Percentiles rank a stretch among this genome's conserved stretches.
Evolutionary conservation across 2,329 filamentous ascomycete genomes (phyloP).

Genomic region (Pestalotiopsis sp.): DNA sequence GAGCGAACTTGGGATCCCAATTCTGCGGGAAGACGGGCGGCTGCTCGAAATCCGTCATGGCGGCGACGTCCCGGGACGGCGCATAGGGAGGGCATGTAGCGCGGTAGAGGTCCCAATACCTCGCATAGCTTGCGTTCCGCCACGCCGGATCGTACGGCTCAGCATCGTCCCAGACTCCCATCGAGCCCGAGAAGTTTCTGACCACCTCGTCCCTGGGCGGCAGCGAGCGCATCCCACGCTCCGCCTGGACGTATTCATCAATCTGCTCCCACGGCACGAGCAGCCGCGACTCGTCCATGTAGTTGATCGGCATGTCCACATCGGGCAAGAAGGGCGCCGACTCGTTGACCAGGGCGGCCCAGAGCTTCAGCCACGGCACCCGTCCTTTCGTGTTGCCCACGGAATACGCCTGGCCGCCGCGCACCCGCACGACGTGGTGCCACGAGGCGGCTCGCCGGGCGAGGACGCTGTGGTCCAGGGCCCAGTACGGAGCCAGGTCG

Average conservation of each 20-base stretch:
- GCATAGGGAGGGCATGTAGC: slow-evolving; percentile 53
- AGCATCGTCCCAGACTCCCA: slow-evolving; percentile 20
- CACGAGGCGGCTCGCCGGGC: slow-evolving; percentile 43
- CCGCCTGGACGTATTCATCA: slow-evolving; percentile 43
- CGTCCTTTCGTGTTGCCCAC: slow-evolving; percentile 42
- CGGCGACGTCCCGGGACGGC: slow-evolving; percentile 22
- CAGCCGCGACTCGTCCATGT: slow-evolving; percentile 53
- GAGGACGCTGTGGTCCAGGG: slow-evolving; percentile 45
- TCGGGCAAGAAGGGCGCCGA: slow-evolving; percentile 55
- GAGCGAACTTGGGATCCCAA: slow-evolving; percentile 30
- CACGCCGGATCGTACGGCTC: slow-evolving; percentile 39
- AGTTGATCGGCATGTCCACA: slow-evolving; percentile 58
- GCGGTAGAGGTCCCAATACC: slow-evolving; percentile 53
- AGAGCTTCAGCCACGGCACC: slow-evolving; percentile 50
- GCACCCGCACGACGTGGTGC: slow-evolving; percentile 50
- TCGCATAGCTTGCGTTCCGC: slow-evolving; percentile 25
- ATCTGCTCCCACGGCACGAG: slow-evolving; percentile 56
- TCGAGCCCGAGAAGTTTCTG: slow-evolving; percentile 36
- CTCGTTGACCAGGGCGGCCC: slow-evolving; percentile 52
- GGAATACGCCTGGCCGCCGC: slow-evolving; percentile 43
- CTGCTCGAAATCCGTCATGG: not conserved
- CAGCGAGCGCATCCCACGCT: slow-evolving; percentile 40
- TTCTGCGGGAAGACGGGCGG: slow-evolving; percentile 24
- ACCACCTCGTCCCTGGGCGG: slow-evolving; percentile 40
- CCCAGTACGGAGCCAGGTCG: slow-evolving; percentile 65